These are phyloP conservation scores for Ramularia endophylla DNA, from an alignment of 2,329 filamentous ascomycete species.

Conservation along the genomic window DNA sequence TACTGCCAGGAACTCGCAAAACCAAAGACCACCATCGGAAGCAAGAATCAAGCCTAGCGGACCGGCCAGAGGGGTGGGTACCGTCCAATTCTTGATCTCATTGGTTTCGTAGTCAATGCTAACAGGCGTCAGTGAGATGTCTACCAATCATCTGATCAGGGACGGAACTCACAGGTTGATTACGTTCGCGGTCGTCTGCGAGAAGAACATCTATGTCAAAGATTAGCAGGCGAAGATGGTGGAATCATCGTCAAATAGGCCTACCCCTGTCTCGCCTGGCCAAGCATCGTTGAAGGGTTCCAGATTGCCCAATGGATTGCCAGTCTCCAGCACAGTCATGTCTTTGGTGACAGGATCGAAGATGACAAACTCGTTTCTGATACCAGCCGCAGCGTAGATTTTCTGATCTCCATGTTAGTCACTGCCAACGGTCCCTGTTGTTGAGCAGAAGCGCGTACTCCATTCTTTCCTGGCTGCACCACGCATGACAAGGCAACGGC, in stretches of 20 bases:
- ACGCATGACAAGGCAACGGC: constrained; percentile 15
- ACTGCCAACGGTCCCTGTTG: neutral
- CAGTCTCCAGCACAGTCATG: constrained; percentile 14
- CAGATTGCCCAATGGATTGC: constrained; percentile 17
- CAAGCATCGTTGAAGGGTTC: constrained; percentile 22
- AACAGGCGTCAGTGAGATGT: too few species aligned
- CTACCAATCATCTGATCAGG: too few species aligned
- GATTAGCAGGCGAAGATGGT: neutral
- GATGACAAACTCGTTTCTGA: constrained; percentile 19
- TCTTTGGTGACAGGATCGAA: constrained; percentile 14
- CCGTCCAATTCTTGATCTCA: constrained; percentile 13
- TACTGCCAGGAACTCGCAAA: constrained; percentile 17
- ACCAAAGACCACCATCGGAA: constrained; percentile 18
- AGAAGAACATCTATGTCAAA: constrained; percentile 14
- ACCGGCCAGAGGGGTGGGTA: constrained; percentile 17
- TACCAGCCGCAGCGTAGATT: constrained; percentile 17
- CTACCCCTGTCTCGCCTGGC: constrained; percentile 16
- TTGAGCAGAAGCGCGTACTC: neutral
- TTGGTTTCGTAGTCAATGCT: constrained; percentile 18
- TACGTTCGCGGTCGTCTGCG: constrained; percentile 18
- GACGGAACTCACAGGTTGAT: constrained; percentile 9
- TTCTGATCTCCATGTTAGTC: constrained; percentile 1
- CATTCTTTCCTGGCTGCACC: constrained; percentile 19
- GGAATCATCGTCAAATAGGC: neutral
- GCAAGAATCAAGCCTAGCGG: constrained; percentile 18